Evolutionary conservation across 345 rosid species (phyloP), one percentile per base, ranked within the genome.

Genomic region (Eucalyptus rudis): DNA sequence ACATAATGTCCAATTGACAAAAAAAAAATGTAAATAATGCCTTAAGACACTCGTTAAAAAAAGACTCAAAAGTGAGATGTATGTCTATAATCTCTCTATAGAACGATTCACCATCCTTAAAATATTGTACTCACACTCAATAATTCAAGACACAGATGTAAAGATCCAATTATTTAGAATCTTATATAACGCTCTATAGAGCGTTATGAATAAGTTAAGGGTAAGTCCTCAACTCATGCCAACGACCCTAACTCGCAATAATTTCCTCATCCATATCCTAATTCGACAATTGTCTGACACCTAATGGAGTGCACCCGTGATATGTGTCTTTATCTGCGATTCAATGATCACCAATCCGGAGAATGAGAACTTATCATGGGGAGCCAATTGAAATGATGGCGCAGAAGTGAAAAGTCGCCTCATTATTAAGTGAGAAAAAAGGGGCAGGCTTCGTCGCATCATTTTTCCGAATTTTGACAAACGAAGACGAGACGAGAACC

Each of bases 141-240:
- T 1, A 10, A 68, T 33, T 31, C 4, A 27, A 1, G 22, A 68
- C 22, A 31, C 0, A 5, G 0, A 2, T 5, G 24, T 16, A 40
- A 20, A 68, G 24, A 68, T 17, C 2, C 0, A 16, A 16, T 20
- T 68, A 68, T 68, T 10, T 33, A 8, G 24, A 33, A 2, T 3
- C 36, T 8, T 10, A 8, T 16, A 17, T 19, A 4, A 10, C 11
- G 2, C 33, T 2, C 10, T 3, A 4, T 7, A 66, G 11, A 14
- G 10, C 2, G 1, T 4, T 19, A 15, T 66, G 10, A 64, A 66
- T 66, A 15, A 15, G 3, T 15, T 31, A 66, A 66, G 24, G 9
- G 43, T 1, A 33, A 16, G 22, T 66, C 20, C 6, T 31, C 11
- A 5, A 4, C 22, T 31, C 24, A 5, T 31, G 24, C 20, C 0